A percentile compares a stretch with the other conserved stretches of the same genome.
phyloP scores from a whole-genome alignment of 2,329 filamentous ascomycete species.

The Cordyceps tenuipes region DNA sequence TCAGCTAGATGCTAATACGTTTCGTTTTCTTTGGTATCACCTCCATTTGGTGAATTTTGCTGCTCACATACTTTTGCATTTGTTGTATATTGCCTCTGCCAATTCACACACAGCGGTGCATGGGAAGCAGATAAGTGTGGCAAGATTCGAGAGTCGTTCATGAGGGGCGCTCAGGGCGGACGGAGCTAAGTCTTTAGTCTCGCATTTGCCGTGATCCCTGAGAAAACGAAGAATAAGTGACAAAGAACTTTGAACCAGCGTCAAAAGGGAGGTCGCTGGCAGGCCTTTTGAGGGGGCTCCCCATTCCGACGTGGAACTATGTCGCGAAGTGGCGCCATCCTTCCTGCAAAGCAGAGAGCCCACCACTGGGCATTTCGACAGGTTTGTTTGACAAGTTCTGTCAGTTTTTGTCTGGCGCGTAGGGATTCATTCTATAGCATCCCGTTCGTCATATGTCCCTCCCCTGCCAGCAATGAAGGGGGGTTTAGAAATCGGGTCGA shows the following conservation, averaged over 20 bases:
- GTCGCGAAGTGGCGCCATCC: background rate
- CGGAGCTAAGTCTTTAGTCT: too few species aligned
- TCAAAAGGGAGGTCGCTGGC: background rate
- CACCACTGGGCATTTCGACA: background rate
- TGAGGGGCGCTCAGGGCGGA: too few species aligned
- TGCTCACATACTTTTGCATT: too few species aligned
- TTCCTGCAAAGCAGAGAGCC: background rate
- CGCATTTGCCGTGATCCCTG: background rate
- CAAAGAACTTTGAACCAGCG: background rate
- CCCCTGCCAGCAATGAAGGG: background rate
- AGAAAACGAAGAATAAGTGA: background rate
- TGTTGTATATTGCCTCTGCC: too few species aligned
- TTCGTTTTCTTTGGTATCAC: background rate
- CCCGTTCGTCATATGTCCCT: background rate
- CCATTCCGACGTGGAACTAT: background rate
- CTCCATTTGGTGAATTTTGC: background rate
- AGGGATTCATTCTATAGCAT: too few species aligned
- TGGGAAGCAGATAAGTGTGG: too few species aligned
- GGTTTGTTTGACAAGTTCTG: background rate
- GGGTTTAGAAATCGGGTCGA: background rate
- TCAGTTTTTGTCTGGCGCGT: background rate
- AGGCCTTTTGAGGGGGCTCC: background rate
- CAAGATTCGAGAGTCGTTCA: too few species aligned
- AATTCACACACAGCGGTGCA: too few species aligned
- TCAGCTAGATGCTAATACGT: conserved; percentile 5